Evolutionary conservation across 2,329 filamentous ascomycete genomes (phyloP), one percentile per base, ranked within the genome.

Genomic region (Erysiphe neolycopersici): DNA sequence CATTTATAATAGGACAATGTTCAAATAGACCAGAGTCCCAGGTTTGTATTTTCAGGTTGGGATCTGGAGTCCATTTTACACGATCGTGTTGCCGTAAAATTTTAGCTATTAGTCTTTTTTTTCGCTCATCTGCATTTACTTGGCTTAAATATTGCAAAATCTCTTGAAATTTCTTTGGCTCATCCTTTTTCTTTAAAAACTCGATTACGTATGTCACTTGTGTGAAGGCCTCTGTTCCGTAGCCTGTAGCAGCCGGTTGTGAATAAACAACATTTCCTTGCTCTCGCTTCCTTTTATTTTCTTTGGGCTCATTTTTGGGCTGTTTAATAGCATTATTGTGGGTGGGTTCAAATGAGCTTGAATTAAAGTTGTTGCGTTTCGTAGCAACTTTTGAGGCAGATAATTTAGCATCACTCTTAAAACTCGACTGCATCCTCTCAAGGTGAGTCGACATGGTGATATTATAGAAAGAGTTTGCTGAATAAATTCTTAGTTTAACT

Each of bases 141-240:
- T 89, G 68, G 43, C 77, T 82, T 47, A 93, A 66, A 58, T 89
- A 89, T 52, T 76, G 71, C 52, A 89, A 70, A 51, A 94, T 77
- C 49, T 87, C 78, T 41, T 70, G 64, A 46, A 91, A 79, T 32
- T 68, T 70, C 57, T 84, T 71, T 44, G 78, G 63, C 47, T 73
- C 63, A 46, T 71, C 71, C 56, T 77, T 75, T 56, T 76, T 76
- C 61, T 77, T 77, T 47, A 93, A 72, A 57, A 83, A 81, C 48
- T 85, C 74, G 57, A 92, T 76, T 17, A 83, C 82, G 61, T 84
- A 93, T 46, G 79, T 72, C 57, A 94, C 76, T 59, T 92, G 81
- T 12, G 84, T 91, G 64, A 83, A 76, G 58, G 89, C 74, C 59
- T 87, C 78, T 47, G 68, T 68, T 51, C 84, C 83, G 43, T 76